A percentile compares a stretch with the other conserved stretches of the same genome.
These are phyloP conservation scores for Hippophae tibetana DNA, from an alignment of 306 rosid genomes.

Conservation along the genomic window DNA sequence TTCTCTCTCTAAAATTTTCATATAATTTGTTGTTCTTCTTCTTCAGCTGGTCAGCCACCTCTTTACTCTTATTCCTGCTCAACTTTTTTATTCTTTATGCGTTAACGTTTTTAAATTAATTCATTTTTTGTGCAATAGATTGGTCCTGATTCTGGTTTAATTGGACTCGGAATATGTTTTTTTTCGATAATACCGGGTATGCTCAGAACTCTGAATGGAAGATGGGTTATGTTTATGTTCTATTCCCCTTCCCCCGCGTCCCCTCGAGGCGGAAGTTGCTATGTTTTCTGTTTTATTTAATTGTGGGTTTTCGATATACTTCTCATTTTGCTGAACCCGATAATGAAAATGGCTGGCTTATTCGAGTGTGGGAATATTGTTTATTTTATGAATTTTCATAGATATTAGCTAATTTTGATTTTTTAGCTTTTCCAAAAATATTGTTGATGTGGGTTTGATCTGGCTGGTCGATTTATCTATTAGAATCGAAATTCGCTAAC, in stretches of 20 bases:
- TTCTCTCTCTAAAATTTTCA: slow-evolving; percentile 40
- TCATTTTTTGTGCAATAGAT: slow-evolving; percentile 12
- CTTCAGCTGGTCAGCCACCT: slow-evolving; percentile 11
- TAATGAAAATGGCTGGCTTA: neutral
- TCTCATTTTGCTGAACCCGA: slow-evolving; percentile 1
- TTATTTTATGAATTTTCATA: slow-evolving; percentile 9
- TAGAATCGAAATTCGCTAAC: slow-evolving; percentile 16
- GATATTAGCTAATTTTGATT: slow-evolving; percentile 7
- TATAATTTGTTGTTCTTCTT: slow-evolving; percentile 21
- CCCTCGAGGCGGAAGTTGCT: neutral
- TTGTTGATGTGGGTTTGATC: slow-evolving; percentile 32
- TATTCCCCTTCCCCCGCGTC: neutral
- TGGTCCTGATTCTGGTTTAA: slow-evolving; percentile 45
- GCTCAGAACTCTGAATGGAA: slow-evolving; percentile 11
- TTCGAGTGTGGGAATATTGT: slow-evolving; percentile 1
- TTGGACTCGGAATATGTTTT: slow-evolving; percentile 16
- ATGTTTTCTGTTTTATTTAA: neutral
- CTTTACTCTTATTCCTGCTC: slow-evolving; percentile 28
- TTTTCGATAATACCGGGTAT: slow-evolving; percentile 19
- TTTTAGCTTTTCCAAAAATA: slow-evolving; percentile 4
- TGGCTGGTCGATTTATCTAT: slow-evolving; percentile 23
- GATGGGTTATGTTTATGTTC: slow-evolving; percentile 1
- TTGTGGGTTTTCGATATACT: slow-evolving; percentile 8
- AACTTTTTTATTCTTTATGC: slow-evolving; percentile 25
- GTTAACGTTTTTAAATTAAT: slow-evolving; percentile 12